Base-by-base conservation (phyloP, 306 rosid genomes). In the Cucumis melo region DNA sequence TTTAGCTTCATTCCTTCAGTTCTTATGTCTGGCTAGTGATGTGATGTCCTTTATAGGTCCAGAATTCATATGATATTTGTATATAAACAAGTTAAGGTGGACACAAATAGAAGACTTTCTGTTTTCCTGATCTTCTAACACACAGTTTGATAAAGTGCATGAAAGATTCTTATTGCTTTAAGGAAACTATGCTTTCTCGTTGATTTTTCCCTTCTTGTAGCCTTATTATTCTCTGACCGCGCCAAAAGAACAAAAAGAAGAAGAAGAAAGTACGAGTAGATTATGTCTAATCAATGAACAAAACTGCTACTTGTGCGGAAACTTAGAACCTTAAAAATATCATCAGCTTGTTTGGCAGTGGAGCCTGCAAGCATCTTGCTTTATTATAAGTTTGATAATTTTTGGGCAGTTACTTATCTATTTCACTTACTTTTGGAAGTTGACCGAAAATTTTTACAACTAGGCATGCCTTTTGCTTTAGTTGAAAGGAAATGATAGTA, bases 401-500 rank as follows among this genome's bases (percentile, higher is more conserved):
- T 76, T 82, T 34, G 79, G 78, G 74, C 57, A 34, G 77, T 76
- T 78, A 34, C 74, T 77, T 74, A 65, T 76, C 82, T 77, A 58
- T 79, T 60, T 84, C 60, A 56, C 29, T 75, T 77, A 48, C 76
- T 91, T 86, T 78, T 74, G 79, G 63, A 61, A 81, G 76, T 83
- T 81, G 80, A 63, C 66, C 48, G 16, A 66, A 68, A 61, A 79
- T 44, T 65, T 82, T 86, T 80, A 68, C 68, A 13, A 67, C 2
- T 21, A 48, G 70, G 62, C 23, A 81, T 62, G 71, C 81, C 59
- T 83, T 87, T 55, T 59, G 41, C 81, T 74, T 78, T 10, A 78
- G 61, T 76, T 78, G 71, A 70, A 81, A 74, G 79, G 76, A 62
- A 51, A 14, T 41, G 61, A 36, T 36, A 5, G 59, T 62, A 29